Evolutionary conservation across 2,329 filamentous ascomycete species (phyloP), one percentile per base, ranked within the genome.

Genomic region (Diaporthe amygdali): DNA sequence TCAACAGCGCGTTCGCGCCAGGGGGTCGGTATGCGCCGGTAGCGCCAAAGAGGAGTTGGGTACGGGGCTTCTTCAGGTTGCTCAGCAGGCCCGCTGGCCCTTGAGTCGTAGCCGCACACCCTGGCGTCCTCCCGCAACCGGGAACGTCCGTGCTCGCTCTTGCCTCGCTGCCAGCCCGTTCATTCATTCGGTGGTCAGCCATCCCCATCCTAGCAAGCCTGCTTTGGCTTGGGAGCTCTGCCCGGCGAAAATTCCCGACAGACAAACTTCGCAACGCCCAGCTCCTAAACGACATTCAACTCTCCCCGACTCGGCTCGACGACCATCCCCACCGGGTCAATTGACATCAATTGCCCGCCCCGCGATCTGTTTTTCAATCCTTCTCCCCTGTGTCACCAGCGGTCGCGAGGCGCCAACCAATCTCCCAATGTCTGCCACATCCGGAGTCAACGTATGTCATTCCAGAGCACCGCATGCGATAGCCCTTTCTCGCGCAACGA

Each of bases 381-480:
- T 77, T 77, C 78, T 51, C 20, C 79, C 78, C 77, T 77, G 77
- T 77, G 78, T 78, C 78, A 75, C 75, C 80, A 80, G 76, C 77
- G 78, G 76, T 81, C 80, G 82, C 81, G 81, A 81, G 79, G 81
- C 82, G 82, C 80, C 84, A 78, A 81, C 80, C 79, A 76, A 78
- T 77, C 81, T 77, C 79, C 77, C 83, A 85, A 92, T 92, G 90
- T 88, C 90, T 84, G 80, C 85, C 75, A 86, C 89, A 76, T 90
- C 91, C 81, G 90, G 90, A 86, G 89, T 91, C 81, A 92, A 92
- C 83, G 90, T 92, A 85, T 75, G 86, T 86, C 75, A 73, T 78
- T 76, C 76, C 75, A 74, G 71, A 17, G 46, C 32, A 47, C 52
- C 22, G 34, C 41, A 14, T 39, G 47, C 34, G 37, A 74, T 44